phyloP scores from a whole-genome alignment of 495 filamentous ascomycete species.

The Alectoria sarmentosa region DNA sequence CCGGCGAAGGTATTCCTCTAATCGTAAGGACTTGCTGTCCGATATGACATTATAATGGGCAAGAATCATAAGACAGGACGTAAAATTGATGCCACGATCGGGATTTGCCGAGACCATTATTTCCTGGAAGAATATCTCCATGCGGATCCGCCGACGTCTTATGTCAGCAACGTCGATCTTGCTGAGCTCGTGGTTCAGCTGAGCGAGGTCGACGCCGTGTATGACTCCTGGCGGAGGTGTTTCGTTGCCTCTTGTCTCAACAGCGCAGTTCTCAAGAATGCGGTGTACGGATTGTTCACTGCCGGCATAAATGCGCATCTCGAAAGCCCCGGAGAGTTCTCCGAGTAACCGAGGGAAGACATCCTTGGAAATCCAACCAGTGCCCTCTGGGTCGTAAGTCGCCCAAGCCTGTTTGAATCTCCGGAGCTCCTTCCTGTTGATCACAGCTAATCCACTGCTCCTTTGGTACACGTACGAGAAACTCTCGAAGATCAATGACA shows the following conservation, averaged over 20 bases:
- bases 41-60: constrained; percentile 99
- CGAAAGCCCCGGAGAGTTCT: constrained; percentile 87
- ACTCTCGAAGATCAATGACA: constrained; percentile 98
- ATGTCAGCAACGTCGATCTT: constrained; percentile 70
- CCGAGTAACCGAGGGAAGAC: constrained; percentile 84
- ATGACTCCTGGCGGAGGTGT: constrained; percentile 43
- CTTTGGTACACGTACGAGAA: constrained; percentile 99
- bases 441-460: constrained; percentile 70
- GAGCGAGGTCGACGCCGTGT: constrained; percentile 69
- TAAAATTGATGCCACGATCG: constrained; percentile 84
- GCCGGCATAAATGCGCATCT: constrained; percentile 93
- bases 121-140: constrained; percentile 94
- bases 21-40: constrained; percentile 86
- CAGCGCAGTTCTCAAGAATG: constrained; percentile 75
- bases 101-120: constrained; percentile 88
- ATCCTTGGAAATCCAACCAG: constrained; percentile 87
- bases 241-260: constrained; percentile 42
- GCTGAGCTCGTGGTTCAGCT: constrained; percentile 65
- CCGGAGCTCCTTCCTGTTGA: constrained; percentile 86
- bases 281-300: constrained; percentile 74
- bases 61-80: constrained; percentile 89
- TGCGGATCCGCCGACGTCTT: constrained; percentile 60
- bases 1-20: constrained; percentile 92
- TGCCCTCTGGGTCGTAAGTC: constrained; percentile 82
- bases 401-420: constrained; percentile 99